These are phyloP conservation scores for Zoysia pacifica DNA, from an alignment of 176 grass and related monocot species.

Conservation along the genomic window DNA sequence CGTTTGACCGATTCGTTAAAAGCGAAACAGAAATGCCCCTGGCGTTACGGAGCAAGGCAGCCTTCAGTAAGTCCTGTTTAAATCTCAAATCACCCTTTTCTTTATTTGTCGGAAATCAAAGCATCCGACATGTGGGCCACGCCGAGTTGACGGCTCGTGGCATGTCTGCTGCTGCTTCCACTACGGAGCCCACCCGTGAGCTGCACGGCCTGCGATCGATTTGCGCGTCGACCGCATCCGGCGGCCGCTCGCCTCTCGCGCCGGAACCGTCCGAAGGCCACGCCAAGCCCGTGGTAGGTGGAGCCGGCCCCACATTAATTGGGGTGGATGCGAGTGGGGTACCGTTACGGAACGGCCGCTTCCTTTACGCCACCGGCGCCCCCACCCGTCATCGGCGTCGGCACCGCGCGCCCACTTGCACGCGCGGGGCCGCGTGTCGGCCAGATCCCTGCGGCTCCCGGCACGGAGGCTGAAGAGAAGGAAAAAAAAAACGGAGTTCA, in stretches of 20 bases:
- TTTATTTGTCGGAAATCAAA: too few species aligned
- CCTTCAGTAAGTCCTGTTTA: too few species aligned
- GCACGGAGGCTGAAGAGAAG: not conserved
- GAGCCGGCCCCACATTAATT: constrained; percentile 23
- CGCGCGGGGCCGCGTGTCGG: not conserved
- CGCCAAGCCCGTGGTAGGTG: not conserved
- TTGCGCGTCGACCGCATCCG: too few species aligned
- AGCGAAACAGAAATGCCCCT: constrained; percentile 21
- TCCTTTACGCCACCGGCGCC: constrained; percentile 35
- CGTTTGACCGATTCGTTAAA: not conserved
- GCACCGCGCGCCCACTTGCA: not conserved
- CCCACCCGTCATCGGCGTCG: constrained; percentile 29
- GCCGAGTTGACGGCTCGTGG: too few species aligned
- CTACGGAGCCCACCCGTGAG: too few species aligned
- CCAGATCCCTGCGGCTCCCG: not conserved
- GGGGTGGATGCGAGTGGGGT: constrained; percentile 6
- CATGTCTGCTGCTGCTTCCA: too few species aligned
- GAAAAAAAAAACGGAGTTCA: not conserved
- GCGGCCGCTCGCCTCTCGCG: too few species aligned
- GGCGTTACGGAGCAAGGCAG: not conserved
- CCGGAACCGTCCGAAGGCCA: not conserved
- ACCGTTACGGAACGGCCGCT: not conserved
- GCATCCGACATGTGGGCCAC: too few species aligned
- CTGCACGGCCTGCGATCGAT: too few species aligned
- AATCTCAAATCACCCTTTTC: too few species aligned